Conservation (phyloP, 2,329 filamentous ascomycete genomes). For the Fusarium neocosmosporiellum region DNA sequence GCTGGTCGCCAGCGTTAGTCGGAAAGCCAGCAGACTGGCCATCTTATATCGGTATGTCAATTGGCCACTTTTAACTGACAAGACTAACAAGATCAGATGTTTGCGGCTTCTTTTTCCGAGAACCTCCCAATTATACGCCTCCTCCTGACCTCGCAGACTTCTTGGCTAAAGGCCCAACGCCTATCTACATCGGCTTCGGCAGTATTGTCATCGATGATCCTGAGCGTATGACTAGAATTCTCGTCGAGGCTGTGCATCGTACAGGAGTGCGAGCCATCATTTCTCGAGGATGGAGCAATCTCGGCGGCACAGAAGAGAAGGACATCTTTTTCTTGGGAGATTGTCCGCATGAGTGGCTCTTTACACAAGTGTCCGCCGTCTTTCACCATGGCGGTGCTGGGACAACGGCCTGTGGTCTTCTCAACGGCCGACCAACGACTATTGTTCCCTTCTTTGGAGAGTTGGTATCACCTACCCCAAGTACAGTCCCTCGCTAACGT, state of each 20-base stretch:
- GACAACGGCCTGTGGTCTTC: constrained; percentile 74
- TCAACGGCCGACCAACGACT: constrained; percentile 75
- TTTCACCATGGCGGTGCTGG: constrained; percentile 79
- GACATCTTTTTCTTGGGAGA: constrained; percentile 76
- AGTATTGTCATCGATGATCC: constrained; percentile 79
- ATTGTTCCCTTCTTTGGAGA: constrained; percentile 80
- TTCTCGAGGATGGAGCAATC: constrained; percentile 77
- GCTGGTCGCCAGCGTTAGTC: constrained; percentile 77
- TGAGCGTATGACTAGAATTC: constrained; percentile 71
- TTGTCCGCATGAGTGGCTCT: constrained; percentile 79
- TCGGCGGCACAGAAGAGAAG: constrained; percentile 68
- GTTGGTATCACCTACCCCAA: neutral
- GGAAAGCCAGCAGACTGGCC: constrained; percentile 75
- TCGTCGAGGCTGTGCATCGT: constrained; percentile 71
- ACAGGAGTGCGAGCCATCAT: constrained; percentile 75
- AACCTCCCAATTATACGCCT: constrained; percentile 65
- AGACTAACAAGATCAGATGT: constrained; percentile 44
- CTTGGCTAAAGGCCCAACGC: constrained; percentile 65
- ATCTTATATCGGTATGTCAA: constrained; percentile 62
- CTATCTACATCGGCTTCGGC: constrained; percentile 79
- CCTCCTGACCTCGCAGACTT: constrained; percentile 65
- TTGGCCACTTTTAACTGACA: neutral
- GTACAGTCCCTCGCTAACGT: neutral
- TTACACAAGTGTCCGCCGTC: constrained; percentile 70
- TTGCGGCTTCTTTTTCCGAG: constrained; percentile 73